Evolutionary conservation across 768 basidiomycete genomes (phyloP).

Genomic region (Leccinellum luteum): DNA sequence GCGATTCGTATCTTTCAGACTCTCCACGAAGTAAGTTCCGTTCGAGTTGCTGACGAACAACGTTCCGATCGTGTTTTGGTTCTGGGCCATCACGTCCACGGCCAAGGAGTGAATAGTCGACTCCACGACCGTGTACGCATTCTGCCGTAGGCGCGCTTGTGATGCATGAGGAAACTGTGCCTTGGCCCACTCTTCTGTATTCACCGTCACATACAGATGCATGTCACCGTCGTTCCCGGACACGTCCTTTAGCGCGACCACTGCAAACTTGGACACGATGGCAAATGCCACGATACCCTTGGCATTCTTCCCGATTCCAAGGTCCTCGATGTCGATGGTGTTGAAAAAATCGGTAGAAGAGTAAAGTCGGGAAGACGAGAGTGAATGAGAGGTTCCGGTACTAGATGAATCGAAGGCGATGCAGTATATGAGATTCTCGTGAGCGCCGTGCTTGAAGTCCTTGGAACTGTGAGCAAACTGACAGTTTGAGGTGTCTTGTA

Average conservation of each 20-base stretch:
- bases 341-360: slow-evolving; percentile 85
- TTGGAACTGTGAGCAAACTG: slow-evolving; percentile 86
- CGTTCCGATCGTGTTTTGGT: slow-evolving; percentile 70
- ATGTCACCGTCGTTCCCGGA: slow-evolving; percentile 62
- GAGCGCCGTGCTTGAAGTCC: slow-evolving; percentile 78
- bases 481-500: slow-evolving; percentile 73
- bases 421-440: slow-evolving; percentile 79
- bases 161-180: slow-evolving; percentile 92
- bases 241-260: slow-evolving; percentile 82
- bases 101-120: slow-evolving; percentile 90
- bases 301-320: slow-evolving; percentile 83
- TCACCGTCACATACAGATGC: slow-evolving; percentile 82
- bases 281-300: slow-evolving; percentile 92
- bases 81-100: slow-evolving; percentile 85
- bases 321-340: slow-evolving; percentile 64
- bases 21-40: slow-evolving; percentile 92
- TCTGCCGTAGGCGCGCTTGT: slow-evolving; percentile 75
- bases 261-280: slow-evolving; percentile 88
- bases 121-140: slow-evolving; percentile 95
- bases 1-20: slow-evolving; percentile 88
- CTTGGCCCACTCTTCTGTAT: slow-evolving; percentile 81
- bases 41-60: slow-evolving; percentile 95
- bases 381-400: slow-evolving; percentile 39
- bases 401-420: slow-evolving; percentile 75
- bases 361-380: slow-evolving; percentile 68